These are phyloP conservation scores for Leccinum incarnatum DNA, from an alignment of 768 basidiomycete species.

Conservation along the genomic window DNA sequence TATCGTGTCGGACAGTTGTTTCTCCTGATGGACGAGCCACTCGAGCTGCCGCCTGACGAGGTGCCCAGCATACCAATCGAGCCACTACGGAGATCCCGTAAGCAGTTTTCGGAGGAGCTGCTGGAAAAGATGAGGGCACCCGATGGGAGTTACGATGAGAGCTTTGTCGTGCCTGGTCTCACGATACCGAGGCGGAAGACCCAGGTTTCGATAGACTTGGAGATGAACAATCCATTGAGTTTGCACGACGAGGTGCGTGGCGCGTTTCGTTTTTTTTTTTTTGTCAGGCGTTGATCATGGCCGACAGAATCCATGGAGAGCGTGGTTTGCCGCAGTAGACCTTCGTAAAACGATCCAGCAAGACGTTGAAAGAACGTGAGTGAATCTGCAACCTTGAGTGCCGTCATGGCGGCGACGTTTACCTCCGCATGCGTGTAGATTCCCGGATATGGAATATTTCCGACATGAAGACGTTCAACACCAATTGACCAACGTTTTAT, in stretches of 20 bases:
- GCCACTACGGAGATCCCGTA: constrained; percentile 48
- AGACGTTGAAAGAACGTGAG: constrained; percentile 95
- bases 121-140: constrained; percentile 77
- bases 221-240: constrained; percentile 79
- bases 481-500: constrained; percentile 83
- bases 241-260: constrained; percentile 64
- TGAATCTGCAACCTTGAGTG: constrained; percentile 9
- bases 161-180: constrained; percentile 55
- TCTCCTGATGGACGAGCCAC: constrained; percentile 61
- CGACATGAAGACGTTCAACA: constrained; percentile 69
- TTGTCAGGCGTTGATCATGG: not conserved
- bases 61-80: constrained; percentile 36
- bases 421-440: constrained; percentile 46
- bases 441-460: constrained; percentile 96
- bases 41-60: constrained; percentile 48
- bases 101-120: constrained; percentile 55
- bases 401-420: constrained; percentile 1
- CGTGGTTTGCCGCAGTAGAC: constrained; percentile 90
- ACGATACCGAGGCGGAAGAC: constrained; percentile 33
- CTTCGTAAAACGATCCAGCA: constrained; percentile 85
- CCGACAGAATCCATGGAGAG: constrained; percentile 87
- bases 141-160: constrained; percentile 79
- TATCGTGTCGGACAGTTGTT: constrained; percentile 52
- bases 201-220: constrained; percentile 44
- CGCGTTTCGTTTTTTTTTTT: not conserved